Percentiles rank a stretch among this genome's conserved stretches.
phyloP scores from a whole-genome alignment of 2,329 filamentous ascomycete genomes.

The Xylaria sp. region DNA sequence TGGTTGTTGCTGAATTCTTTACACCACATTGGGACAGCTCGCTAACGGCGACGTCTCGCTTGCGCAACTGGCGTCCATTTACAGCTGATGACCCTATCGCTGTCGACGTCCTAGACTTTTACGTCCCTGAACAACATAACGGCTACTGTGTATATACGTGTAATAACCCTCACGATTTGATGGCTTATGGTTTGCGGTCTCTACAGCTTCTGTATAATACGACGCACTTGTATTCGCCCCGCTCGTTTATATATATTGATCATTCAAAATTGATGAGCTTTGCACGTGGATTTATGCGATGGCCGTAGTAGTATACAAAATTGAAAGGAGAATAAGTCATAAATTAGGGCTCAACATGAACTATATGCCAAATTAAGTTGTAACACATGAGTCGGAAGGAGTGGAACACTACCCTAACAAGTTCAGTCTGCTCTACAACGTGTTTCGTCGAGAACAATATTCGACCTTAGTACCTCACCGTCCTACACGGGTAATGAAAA shows the following conservation, averaged over 20 bases:
- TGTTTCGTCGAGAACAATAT: too few relatives aligned
- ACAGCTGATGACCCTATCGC: constrained; percentile 24
- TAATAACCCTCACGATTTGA: constrained; percentile 33
- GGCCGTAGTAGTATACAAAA: background rate
- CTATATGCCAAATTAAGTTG: too few relatives aligned
- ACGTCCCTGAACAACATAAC: background rate
- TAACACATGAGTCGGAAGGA: too few relatives aligned
- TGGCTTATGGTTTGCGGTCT: constrained; percentile 9
- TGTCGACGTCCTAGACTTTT: constrained; percentile 4
- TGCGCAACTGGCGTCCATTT: constrained; percentile 18
- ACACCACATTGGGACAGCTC: too few relatives aligned
- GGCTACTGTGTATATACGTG: constrained; percentile 23
- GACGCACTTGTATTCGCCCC: constrained; percentile 19
- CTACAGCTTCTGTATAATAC: constrained; percentile 17
- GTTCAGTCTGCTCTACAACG: too few relatives aligned
- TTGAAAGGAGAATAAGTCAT: background rate
- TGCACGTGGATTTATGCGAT: background rate
- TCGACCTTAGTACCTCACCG: too few relatives aligned
- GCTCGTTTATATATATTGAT: constrained; percentile 15
- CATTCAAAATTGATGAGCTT: background rate
- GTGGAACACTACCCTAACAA: too few relatives aligned
- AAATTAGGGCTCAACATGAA: too few relatives aligned
- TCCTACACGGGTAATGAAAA: too few relatives aligned
- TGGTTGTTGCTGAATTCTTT: background rate
- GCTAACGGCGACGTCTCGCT: too few relatives aligned